Conservation (phyloP, 805 yeast species). For the Metschnikowia aberdeeniae region DNA sequence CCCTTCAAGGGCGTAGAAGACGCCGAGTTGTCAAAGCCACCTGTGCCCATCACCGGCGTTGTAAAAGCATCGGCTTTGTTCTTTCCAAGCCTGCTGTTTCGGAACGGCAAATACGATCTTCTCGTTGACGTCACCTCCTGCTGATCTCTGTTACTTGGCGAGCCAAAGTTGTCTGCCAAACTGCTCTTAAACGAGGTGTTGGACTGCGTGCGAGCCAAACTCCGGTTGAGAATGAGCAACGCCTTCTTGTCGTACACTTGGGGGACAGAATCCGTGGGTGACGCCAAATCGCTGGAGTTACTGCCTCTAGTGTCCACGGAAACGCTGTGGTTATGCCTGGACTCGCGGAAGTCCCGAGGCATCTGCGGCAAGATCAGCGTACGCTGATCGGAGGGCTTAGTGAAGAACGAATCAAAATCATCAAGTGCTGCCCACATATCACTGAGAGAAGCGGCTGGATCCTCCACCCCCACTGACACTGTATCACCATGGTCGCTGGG, state of each 20-base stretch:
- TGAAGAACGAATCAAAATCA: constrained; percentile 83
- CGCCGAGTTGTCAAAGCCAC: constrained; percentile 7
- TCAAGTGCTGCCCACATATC: constrained; percentile 93
- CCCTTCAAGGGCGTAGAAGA: constrained; percentile 8
- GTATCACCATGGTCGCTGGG: constrained; percentile 39
- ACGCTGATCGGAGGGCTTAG: constrained; percentile 46
- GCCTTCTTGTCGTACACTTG: constrained; percentile 78
- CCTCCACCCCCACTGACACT: constrained; percentile 49
- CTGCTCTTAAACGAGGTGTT: constrained; percentile 74
- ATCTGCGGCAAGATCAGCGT: constrained; percentile 11
- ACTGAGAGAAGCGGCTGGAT: constrained; percentile 70
- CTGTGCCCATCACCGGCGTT: constrained; percentile 10
- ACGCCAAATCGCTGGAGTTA: constrained; percentile 37
- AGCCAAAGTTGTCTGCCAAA: constrained; percentile 59
- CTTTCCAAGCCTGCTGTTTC: constrained; percentile 26
- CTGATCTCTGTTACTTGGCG: constrained; percentile 15
- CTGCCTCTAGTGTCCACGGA: constrained; percentile 62
- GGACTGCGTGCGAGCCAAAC: constrained; percentile 70
- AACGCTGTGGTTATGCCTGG: constrained; percentile 32
- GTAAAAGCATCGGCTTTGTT: constrained; percentile 17
- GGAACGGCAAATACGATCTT: constrained; percentile 40
- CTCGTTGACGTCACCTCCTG: constrained; percentile 18
- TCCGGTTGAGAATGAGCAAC: constrained; percentile 65
- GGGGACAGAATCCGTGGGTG: constrained; percentile 68
- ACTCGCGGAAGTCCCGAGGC: constrained; percentile 5